These are phyloP conservation scores for Hericium coralloides DNA, from an alignment of 768 basidiomycete species.

Conservation along the genomic window DNA sequence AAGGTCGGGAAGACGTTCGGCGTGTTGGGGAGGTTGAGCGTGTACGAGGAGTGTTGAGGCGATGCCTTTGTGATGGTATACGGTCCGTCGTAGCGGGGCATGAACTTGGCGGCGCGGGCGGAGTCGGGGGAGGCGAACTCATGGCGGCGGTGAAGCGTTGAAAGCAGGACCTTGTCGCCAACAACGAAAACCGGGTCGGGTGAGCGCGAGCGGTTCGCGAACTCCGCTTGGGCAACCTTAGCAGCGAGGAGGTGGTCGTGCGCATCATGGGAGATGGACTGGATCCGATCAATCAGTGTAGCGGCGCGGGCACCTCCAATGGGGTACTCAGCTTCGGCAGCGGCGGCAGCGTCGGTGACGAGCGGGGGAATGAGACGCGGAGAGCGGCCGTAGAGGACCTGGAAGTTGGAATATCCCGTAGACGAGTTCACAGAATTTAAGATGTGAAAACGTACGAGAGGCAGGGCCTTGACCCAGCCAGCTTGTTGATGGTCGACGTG, in stretches of 20 bases:
- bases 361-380: conserved; percentile 16
- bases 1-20: background rate
- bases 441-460: conserved; percentile 16
- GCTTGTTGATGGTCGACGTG: conserved; percentile 16
- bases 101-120: conserved; percentile 31
- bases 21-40: background rate
- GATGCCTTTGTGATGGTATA: conserved; percentile 12
- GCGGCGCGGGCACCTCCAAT: background rate
- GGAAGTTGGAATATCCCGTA: conserved; percentile 18
- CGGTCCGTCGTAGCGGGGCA: conserved; percentile 26
- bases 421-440: conserved; percentile 18
- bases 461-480: conserved; percentile 11
- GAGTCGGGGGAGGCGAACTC: conserved; percentile 21
- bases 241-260: background rate
- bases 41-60: conserved; percentile 14
- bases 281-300: background rate
- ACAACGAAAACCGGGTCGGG: conserved; percentile 13
- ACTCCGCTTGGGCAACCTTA: background rate
- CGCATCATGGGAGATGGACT: conserved; percentile 13
- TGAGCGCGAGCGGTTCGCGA: background rate
- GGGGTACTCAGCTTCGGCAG: background rate
- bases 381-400: conserved; percentile 10
- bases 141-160: conserved; percentile 19
- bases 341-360: background rate
- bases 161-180: conserved; percentile 28